Evolutionary conservation across 2,329 filamentous ascomycete genomes (phyloP), one percentile per base, ranked within the genome.

Genomic region (Cordyceps javanica): DNA sequence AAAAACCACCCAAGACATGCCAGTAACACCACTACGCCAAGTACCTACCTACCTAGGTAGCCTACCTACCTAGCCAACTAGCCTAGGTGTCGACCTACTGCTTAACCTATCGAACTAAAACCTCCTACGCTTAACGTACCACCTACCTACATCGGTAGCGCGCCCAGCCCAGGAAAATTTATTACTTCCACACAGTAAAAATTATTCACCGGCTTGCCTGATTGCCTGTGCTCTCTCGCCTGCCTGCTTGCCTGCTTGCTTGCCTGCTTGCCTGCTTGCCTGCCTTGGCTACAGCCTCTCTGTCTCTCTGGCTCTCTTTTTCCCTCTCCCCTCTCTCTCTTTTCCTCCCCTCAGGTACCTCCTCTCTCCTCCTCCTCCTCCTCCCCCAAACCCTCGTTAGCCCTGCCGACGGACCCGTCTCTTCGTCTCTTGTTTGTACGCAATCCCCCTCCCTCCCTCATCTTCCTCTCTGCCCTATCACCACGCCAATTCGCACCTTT

Each of bases 101-200:
- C n/a, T n/a, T n/a, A n/a, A n/a, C 30, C 11, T 11, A 32, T 6
- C 30, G 11, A 11, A 11, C 30, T 6, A 6, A 6, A 11, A 11
- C 30, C 30, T 6, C 30, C 6, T 6, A 6, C 30, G 30, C 30
- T 32, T 32, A 6, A 32, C 30, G 6, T 9, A 5, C 8, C 4
- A 41, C n/a, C n/a, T 23, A 25, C 39, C 39, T 42, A 42, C 39
- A 42, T 42, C 13, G 25, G 39, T 41, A 41, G 39, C 19, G 11
- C 39, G 11, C 62, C 61, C 62, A 62, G 65, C 65, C 61, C 60
- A 68, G 66, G 70, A 74, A 73, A 73, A 72, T 73, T 73, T 73
- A 71, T 72, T 72, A 66, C 69, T 65, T 71, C 70, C 70, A 72
- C 67, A 73, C 72, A 65, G 67, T 65, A 69, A 71, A 70, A 69